Evolutionary conservation across 2,329 filamentous ascomycete species (phyloP).

Genomic region (Aspergillus sojae): DNA sequence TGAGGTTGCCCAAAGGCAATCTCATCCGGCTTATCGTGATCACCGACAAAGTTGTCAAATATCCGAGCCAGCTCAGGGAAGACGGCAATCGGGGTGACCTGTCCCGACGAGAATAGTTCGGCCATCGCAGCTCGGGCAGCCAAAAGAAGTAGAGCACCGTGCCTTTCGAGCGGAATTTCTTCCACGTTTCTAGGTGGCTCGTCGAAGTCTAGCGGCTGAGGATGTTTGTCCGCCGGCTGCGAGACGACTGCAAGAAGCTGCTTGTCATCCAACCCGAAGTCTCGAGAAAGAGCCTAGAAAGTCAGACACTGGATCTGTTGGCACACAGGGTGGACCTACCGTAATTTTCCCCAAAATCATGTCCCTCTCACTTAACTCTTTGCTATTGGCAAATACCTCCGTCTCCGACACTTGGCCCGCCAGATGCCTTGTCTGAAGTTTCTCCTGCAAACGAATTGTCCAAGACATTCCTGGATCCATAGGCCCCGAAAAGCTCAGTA

Average conservation of each 20-base stretch:
- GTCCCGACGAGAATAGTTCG: constrained; percentile 51
- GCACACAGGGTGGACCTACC: constrained; percentile 30
- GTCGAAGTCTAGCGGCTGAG: constrained; percentile 53
- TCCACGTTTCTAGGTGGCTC: constrained; percentile 55
- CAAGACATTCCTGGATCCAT: constrained; percentile 46
- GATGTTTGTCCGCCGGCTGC: constrained; percentile 43
- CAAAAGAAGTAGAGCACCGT: constrained; percentile 58
- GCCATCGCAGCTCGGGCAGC: constrained; percentile 55
- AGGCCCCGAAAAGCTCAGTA: constrained; percentile 45
- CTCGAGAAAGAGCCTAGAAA: constrained; percentile 53
- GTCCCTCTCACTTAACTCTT: constrained; percentile 55
- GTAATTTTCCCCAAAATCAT: constrained; percentile 61
- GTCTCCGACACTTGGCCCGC: constrained; percentile 53
- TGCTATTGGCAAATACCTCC: constrained; percentile 53
- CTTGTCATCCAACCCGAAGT: constrained; percentile 53
- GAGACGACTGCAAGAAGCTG: constrained; percentile 51
- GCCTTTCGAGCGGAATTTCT: constrained; percentile 59
- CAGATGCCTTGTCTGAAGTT: constrained; percentile 55
- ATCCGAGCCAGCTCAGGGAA: constrained; percentile 58
- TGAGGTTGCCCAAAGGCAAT: constrained; percentile 51
- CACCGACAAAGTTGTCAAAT: constrained; percentile 55
- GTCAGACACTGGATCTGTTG: constrained; percentile 8
- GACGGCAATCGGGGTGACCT: constrained; percentile 45
- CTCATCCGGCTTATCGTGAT: constrained; percentile 39
- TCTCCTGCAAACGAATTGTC: constrained; percentile 58